A percentile compares a stretch with the other conserved stretches of the same genome.
These are phyloP conservation scores for Alternaria rosae DNA, from an alignment of 2,329 filamentous ascomycete species.

Conservation along the genomic window DNA sequence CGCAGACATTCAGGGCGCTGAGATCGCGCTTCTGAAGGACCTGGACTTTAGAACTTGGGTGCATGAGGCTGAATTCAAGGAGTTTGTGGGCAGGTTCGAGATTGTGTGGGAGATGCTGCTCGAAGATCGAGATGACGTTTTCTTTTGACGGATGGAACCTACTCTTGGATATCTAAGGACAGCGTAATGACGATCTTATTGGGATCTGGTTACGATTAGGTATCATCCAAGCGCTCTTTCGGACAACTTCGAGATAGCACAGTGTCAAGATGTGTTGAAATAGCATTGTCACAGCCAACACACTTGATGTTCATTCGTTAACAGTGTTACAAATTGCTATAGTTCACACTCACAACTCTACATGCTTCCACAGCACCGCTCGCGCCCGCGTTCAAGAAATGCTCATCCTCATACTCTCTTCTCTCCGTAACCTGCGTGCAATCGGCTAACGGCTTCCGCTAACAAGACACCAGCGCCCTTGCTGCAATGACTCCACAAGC, in stretches of 20 bases:
- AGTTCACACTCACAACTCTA: background rate
- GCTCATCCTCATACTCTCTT: background rate
- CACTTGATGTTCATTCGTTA: background rate
- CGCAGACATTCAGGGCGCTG: background rate
- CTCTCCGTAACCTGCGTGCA: background rate
- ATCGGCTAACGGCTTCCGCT: background rate
- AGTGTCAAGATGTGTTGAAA: background rate
- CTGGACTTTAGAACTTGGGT: background rate
- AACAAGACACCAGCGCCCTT: background rate
- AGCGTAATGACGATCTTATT: no score
- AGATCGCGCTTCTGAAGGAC: background rate
- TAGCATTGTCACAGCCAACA: background rate
- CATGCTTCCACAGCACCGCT: background rate
- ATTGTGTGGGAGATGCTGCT: background rate
- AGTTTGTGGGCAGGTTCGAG: background rate
- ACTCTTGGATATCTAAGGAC: background rate
- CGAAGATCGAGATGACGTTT: background rate
- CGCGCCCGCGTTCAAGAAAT: background rate
- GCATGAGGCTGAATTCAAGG: background rate
- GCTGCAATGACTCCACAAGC: background rate
- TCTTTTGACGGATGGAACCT: background rate
- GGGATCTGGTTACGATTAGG: background rate
- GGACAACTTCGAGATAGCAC: background rate
- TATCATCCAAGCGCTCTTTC: background rate
- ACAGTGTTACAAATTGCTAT: background rate